These are phyloP conservation scores for Dactylonectria estremocensis DNA, from an alignment of 2,329 filamentous ascomycete genomes.

Conservation along the genomic window DNA sequence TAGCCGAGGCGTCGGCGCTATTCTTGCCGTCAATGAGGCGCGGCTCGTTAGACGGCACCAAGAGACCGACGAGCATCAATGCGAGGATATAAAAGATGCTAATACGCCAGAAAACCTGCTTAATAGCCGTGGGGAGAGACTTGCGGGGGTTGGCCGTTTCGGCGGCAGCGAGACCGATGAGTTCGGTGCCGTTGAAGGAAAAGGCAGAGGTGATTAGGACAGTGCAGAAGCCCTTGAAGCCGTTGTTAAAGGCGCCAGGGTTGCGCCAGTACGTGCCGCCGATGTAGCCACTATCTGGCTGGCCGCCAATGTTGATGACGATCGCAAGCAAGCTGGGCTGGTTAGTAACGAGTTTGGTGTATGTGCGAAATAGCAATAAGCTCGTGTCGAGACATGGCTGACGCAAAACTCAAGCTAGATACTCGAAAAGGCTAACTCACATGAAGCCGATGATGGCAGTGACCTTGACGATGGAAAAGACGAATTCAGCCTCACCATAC, in stretches of 20 bases:
- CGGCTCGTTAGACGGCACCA: slow-evolving; percentile 81
- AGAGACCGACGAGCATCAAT: slow-evolving; percentile 83
- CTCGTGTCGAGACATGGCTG: too few species aligned
- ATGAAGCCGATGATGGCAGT: slow-evolving; percentile 90
- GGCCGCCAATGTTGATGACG: slow-evolving; percentile 87
- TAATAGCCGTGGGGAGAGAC: slow-evolving; percentile 87
- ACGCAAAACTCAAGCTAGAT: background rate
- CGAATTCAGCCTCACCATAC: slow-evolving; percentile 91
- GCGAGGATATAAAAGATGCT: slow-evolving; percentile 92
- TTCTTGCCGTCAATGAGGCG: slow-evolving; percentile 72
- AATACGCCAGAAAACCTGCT: slow-evolving; percentile 97
- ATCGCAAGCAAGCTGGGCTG: slow-evolving; percentile 81
- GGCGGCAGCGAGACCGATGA: slow-evolving; percentile 83
- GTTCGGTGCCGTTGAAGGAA: slow-evolving; percentile 82
- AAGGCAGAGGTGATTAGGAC: slow-evolving; percentile 85
- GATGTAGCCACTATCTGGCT: slow-evolving; percentile 81
- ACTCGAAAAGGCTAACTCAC: slow-evolving; percentile 65
- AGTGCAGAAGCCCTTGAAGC: slow-evolving; percentile 85
- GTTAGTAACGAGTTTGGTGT: slow-evolving; percentile 25
- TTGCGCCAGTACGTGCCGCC: slow-evolving; percentile 83
- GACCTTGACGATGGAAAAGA: slow-evolving; percentile 90
- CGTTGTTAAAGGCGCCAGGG: slow-evolving; percentile 87
- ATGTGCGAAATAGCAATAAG: background rate
- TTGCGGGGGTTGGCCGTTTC: slow-evolving; percentile 85
- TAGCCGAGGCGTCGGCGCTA: slow-evolving; percentile 78